These are phyloP conservation scores for Miscanthus lutarioriparius DNA, from an alignment of 176 grass and related monocot species.

Conservation along the genomic window DNA sequence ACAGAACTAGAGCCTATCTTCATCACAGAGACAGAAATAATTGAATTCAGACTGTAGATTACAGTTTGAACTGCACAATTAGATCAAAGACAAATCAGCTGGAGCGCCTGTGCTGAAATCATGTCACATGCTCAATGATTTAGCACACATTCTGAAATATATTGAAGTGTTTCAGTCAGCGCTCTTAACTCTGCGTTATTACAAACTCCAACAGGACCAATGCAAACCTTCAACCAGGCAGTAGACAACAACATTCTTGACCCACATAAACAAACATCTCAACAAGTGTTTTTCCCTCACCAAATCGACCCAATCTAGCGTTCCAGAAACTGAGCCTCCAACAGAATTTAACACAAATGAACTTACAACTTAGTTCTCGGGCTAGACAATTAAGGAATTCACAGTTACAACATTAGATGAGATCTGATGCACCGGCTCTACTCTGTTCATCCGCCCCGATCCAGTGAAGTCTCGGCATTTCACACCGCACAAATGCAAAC, in stretches of 20 bases:
- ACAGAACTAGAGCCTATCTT: background rate
- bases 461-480: background rate
- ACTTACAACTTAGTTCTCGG: background rate
- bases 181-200: background rate
- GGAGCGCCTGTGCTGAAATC: background rate
- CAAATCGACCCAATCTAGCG: background rate
- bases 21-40: background rate
- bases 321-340: background rate
- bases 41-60: background rate
- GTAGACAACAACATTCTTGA: background rate
- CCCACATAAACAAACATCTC: background rate
- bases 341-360: background rate
- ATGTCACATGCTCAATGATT: background rate
- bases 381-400: background rate
- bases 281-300: background rate
- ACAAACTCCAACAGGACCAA: constrained; percentile 13
- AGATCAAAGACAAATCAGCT: background rate
- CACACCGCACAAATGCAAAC: background rate
- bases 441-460: background rate
- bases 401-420: background rate
- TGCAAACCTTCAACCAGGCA: background rate
- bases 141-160: background rate
- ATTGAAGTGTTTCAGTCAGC: background rate
- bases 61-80: background rate
- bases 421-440: background rate